phyloP scores from a whole-genome alignment of 331 rosid species.

The Acacia pycnantha region DNA sequence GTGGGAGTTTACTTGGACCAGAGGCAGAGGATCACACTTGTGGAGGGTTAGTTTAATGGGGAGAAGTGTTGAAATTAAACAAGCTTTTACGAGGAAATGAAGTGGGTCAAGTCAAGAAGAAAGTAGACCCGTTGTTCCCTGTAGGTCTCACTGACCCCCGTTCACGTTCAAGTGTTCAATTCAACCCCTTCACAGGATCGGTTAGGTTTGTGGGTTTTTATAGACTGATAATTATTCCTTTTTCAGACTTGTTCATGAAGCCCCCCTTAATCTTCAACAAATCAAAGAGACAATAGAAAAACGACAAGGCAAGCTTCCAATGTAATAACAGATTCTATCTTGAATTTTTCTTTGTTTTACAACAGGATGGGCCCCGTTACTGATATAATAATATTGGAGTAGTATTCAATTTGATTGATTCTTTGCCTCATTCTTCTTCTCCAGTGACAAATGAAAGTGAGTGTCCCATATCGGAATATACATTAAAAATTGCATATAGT shows the following conservation, averaged over 20 bases:
- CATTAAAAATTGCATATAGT: too few relatives aligned
- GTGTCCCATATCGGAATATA: neutral
- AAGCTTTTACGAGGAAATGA: conserved; percentile 14
- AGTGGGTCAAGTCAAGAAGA: neutral
- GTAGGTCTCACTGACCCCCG: conserved; percentile 27
- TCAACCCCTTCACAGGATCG: conserved; percentile 36
- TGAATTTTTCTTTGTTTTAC: conserved; percentile 32
- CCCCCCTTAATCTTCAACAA: conserved; percentile 43
- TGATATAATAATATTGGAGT: conserved; percentile 36
- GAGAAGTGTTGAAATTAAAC: neutral
- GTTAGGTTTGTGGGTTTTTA: conserved; percentile 37
- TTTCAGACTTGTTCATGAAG: conserved; percentile 40
- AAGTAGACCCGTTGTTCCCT: conserved; percentile 21
- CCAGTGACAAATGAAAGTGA: neutral
- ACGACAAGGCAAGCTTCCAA: conserved; percentile 68
- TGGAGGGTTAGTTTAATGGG: conserved; percentile 33
- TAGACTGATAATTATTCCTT: conserved; percentile 27
- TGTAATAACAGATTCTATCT: conserved; percentile 29
- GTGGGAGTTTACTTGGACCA: conserved; percentile 34
- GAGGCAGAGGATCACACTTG: conserved; percentile 33
- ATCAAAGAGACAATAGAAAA: conserved; percentile 47
- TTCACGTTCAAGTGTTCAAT: conserved; percentile 25
- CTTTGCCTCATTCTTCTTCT: conserved; percentile 18
- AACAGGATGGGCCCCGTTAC: conserved; percentile 26
- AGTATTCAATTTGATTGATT: conserved; percentile 32